A percentile compares a stretch with the other conserved stretches of the same genome.
These are phyloP conservation scores for Eimeria acervulina DNA, from an alignment of 169 alveolate species.

Conservation along the genomic window DNA sequence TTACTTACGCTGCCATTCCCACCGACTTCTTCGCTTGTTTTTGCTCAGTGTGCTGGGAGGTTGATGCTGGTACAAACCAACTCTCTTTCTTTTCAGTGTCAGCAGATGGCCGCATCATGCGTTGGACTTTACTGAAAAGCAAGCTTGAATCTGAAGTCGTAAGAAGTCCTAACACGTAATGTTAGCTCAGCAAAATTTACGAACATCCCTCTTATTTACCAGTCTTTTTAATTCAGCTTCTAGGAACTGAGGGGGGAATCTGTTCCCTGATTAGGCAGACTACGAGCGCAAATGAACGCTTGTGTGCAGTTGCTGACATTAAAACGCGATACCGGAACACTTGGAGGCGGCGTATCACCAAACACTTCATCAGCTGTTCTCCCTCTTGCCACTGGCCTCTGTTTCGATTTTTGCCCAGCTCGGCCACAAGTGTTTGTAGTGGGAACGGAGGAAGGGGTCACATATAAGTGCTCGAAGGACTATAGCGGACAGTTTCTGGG, in stretches of 20 bases:
- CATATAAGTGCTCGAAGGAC: constrained; percentile 96
- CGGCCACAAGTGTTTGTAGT: constrained; percentile 93
- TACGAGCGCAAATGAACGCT: neutral
- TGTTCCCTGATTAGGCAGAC: neutral
- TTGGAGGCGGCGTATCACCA: constrained; percentile 35
- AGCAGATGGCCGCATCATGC: constrained; percentile 96
- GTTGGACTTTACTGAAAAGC: constrained; percentile 96
- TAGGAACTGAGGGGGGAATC: neutral
- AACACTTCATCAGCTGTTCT: constrained; percentile 66
- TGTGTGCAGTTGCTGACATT: constrained; percentile 56
- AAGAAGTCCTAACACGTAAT: neutral
- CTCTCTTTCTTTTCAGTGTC: constrained; percentile 94
- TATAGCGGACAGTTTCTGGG: constrained; percentile 95
- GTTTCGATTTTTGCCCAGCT: constrained; percentile 94
- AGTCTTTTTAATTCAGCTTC: too few species aligned
- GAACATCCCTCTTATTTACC: neutral
- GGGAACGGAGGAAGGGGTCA: constrained; percentile 97
- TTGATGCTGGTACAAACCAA: constrained; percentile 83
- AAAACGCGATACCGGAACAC: constrained; percentile 70
- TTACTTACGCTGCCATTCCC: neutral
- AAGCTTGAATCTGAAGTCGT: constrained; percentile 96
- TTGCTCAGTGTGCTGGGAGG: constrained; percentile 82
- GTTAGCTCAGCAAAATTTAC: neutral
- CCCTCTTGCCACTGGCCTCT: constrained; percentile 91
- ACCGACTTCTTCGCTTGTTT: neutral